Evolutionary conservation across 1,139 yeast species (phyloP).

Genomic region (Lodderomyces margitis): DNA sequence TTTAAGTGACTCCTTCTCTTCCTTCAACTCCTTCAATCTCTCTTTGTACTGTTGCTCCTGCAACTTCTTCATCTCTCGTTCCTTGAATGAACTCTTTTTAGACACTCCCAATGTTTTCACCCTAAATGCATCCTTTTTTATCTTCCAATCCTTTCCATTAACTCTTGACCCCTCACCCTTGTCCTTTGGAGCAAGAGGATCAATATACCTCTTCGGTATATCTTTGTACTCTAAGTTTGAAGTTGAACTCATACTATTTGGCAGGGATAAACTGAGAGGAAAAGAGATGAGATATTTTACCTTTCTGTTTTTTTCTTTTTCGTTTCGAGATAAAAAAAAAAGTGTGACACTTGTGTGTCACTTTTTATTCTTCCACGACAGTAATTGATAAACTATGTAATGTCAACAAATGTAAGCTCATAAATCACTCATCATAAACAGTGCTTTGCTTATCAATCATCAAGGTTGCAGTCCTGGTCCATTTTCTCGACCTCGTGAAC

Average conservation of each 20-base stretch:
- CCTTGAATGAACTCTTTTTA: constrained; percentile 22
- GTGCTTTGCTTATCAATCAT: constrained; percentile 41
- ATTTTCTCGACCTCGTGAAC: constrained; percentile 50
- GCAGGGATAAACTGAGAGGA: background rate
- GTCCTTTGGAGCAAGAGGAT: constrained; percentile 27
- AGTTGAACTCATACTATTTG: constrained; percentile 28
- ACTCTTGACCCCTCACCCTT: constrained; percentile 45
- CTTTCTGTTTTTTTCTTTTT: constrained; percentile 2
- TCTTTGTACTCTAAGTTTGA: constrained; percentile 24
- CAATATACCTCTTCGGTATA: constrained; percentile 29
- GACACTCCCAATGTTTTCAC: constrained; percentile 33
- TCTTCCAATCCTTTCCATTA: constrained; percentile 59
- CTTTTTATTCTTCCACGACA: background rate
- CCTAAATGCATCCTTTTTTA: constrained; percentile 51
- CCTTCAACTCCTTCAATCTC: constrained; percentile 55
- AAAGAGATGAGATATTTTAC: constrained; percentile 2
- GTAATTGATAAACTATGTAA: background rate
- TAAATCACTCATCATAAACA: constrained; percentile 23
- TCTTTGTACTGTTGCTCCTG: constrained; percentile 48
- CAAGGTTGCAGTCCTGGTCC: constrained; percentile 49
- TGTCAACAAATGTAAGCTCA: background rate
- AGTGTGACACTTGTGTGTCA: constrained; percentile 1
- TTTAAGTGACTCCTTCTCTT: constrained; percentile 58
- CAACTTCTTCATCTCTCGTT: constrained; percentile 35
- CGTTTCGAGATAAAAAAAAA: background rate